Base-by-base conservation (phyloP, 2,329 filamentous ascomycete species). In the Catunica adiposa region DNA sequence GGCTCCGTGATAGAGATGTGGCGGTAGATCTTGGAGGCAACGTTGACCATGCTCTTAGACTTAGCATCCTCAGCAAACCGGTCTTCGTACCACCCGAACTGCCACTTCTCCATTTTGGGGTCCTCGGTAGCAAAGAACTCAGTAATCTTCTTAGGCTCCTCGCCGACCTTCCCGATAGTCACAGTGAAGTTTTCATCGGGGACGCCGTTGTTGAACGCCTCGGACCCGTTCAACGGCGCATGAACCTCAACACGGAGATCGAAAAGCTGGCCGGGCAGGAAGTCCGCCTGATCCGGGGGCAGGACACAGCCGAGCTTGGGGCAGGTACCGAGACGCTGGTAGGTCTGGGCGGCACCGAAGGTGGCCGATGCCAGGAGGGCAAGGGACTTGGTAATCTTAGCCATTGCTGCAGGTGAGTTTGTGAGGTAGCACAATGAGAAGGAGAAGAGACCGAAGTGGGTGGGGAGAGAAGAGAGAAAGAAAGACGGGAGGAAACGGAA, bases 81-180 rank as follows among this genome's bases (percentile, higher is more conserved):
- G 63, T 94, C 84, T 71, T 90, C 87, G 64, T 78, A 90, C 84
- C 84, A 92, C n/a, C 75, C 75, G 65, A 92, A 92, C 61, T 81
- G 77, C 87, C 87, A 94, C 60, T 74, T 82, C 73, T 94, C 87
- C 15, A 92, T 70, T 65, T 79, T 69, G 20, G 86, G 83, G 66
- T 90, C 85, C 1, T 75, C 63, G 37, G 84, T 64, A n/a, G 73
- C 72, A 70, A 92, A 90, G 69, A 79, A 89, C 42, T 79, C 70
- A 15, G 80, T 72, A 42, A 81, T 79, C 56, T 74, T 69, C 64
- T 78, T 69, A 25, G 76, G 65, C 58, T 70, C 65, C 53, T 68
- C 68, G 46, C 77, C 79, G 56, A 79, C 77, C 69, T 85, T 88
- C 58, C 74, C 71, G 61, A 92, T 83, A 56, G 81, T 84, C 63